Base-by-base conservation (phyloP, 2,329 filamentous ascomycete species). In the Hymenoscyphus linearis region DNA sequence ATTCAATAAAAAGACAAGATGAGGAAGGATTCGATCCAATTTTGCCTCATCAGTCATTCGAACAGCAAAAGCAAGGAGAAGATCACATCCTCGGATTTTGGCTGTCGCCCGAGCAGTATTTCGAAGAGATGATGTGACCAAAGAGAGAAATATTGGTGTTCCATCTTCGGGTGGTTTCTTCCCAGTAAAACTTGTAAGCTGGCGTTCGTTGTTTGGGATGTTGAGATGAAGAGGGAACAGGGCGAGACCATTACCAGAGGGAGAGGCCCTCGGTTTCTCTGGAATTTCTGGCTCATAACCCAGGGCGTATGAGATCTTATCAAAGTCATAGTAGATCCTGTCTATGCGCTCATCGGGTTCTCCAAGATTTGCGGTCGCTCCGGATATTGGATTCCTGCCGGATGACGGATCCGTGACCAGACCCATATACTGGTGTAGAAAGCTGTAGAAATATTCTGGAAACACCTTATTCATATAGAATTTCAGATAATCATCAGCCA, bases 361-460 rank as follows among this genome's bases (percentile, higher is more conserved):
- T 63, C 89, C 89, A 58, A 93, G 80, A 70, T 93, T 96, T 65
- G 84, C 85, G 2, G 81, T 77, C 12, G 85, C 81, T 1, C 88
- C 84, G 10, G 88, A 87, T 50, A 91, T 82, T 12, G 87, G 83
- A 58, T 84, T 86, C 66, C 89, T 87, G 0, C 91, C 91, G 1
- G 91, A 90, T 0, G 89, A 90, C 0, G 93, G 89, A 72, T 98
- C 92, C 3, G 95, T 98, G 64, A 99, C 90, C 59, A 96, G 83
- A 67, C 91, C 90, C 91, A 99, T 97, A 72, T 99, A 96, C 70
- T 97, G 93, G 73, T 99, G 95, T 35, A 99, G 80, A 72, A 99
- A 98, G 72, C 86, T 96, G 79, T 97, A 98, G 71, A 99, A 99
- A 76, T 99, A 99, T 61, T 90, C 85, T 0, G 95, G 96, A 65